Evolutionary conservation across 371 early-diverging fungal genomes (phyloP), one percentile per base, ranked within the genome.

Genomic region (Saksenaea vasiformis): DNA sequence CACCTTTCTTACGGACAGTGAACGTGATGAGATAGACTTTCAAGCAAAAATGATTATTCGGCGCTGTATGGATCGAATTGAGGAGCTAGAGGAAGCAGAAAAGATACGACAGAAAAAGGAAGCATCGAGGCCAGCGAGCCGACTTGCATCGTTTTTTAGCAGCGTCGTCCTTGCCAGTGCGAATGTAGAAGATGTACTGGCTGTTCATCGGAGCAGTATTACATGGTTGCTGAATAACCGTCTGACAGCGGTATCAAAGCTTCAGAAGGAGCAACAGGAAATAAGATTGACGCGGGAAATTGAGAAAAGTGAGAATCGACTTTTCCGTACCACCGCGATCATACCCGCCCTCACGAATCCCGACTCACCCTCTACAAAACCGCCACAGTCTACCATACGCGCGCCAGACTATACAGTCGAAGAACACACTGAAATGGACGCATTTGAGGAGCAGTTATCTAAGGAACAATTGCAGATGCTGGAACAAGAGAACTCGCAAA

Each of bases 11-110:
- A 82, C 80, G 1, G 83, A 85, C 47, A 65, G 67, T 41, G 80
- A 86, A 61, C 74, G 86, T 24, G 86, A 86, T 55, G 84, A 86
- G 41, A 86, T 86, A 43, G 86, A 86, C 65, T 77, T 80, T 43
- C 86, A 86, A 64, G 80, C 86, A 24, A 86, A 84, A 47, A 60
- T 77, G 5, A 78, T 86, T 10, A 84, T 86, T 24, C 72, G 77
- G 44, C 76, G 79, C 26, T 84, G 83, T 41, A 75, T 83, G 60
- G 82, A 83, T 38, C 66, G 86, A 13, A 80, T 86, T 28, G 78
- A 78, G 41, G 76, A 78, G 56, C 58, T 86, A 26, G 83, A 86
- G 59, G 70, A 77, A 17, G 69, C 76, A 0, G 83, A 83, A 69
- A 69, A 72, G 31, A 53, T 75, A 5, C 65, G 78, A 28, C 58